Conservation (phyloP, 805 yeast genomes). For the Candida corydali region DNA sequence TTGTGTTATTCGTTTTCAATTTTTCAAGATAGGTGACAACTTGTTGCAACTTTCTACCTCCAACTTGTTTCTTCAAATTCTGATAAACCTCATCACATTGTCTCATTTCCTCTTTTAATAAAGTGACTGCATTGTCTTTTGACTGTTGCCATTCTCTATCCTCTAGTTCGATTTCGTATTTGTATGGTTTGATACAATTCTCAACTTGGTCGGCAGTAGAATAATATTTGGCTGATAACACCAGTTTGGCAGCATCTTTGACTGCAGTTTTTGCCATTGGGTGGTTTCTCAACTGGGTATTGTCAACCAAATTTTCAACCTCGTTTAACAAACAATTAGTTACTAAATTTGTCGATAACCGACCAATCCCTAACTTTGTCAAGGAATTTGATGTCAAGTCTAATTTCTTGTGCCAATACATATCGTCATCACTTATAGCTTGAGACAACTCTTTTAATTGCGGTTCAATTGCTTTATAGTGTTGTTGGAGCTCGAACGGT, state of each 20-base stretch:
- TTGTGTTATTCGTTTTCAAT: constrained; percentile 33
- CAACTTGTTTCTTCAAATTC: constrained; percentile 63
- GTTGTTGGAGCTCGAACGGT: constrained; percentile 30
- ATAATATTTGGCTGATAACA: constrained; percentile 71
- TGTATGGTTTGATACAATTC: constrained; percentile 95
- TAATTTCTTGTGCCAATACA: constrained; percentile 82
- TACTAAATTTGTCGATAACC: constrained; percentile 77
- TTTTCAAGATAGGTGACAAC: constrained; percentile 71
- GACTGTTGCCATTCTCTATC: constrained; percentile 89
- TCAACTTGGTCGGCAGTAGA: constrained; percentile 98
- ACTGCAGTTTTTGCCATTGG: constrained; percentile 83
- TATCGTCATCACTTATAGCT: constrained; percentile 51
- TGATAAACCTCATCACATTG: constrained; percentile 71
- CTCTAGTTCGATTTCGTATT: constrained; percentile 94
- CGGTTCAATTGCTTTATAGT: constrained; percentile 34
- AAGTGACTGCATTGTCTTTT: constrained; percentile 67
- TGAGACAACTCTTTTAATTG: constrained; percentile 52
- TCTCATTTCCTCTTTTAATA: constrained; percentile 78
- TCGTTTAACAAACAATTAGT: constrained; percentile 79
- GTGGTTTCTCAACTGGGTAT: constrained; percentile 75
- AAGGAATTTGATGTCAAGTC: constrained; percentile 75
- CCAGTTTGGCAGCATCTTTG: constrained; percentile 77
- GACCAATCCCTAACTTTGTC: constrained; percentile 91
- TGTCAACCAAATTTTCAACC: constrained; percentile 66
- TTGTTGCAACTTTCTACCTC: constrained; percentile 78